phyloP scores from a whole-genome alignment of 2,329 filamentous ascomycete genomes.

The Arthroderma uncinatum region DNA sequence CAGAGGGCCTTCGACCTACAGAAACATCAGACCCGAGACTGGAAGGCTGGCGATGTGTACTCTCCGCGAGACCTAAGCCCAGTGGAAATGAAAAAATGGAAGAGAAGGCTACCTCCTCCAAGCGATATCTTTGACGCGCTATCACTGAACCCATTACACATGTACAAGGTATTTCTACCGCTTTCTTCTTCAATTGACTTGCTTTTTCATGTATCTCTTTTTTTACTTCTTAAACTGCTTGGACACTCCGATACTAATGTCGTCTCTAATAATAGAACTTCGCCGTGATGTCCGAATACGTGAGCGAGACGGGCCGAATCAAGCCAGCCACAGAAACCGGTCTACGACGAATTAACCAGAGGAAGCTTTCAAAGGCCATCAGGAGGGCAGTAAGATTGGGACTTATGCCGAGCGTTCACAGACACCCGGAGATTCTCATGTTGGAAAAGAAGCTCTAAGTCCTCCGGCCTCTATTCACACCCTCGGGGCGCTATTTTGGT shows the following conservation, averaged over 20 bases:
- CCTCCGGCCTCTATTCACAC: not conserved
- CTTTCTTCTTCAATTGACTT: not conserved
- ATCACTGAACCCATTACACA: constrained; percentile 65
- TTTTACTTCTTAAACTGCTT: not conserved
- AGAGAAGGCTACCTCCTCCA: constrained; percentile 42
- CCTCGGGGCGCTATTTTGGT: not conserved
- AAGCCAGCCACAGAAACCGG: constrained; percentile 64
- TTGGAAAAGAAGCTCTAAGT: constrained; percentile 1
- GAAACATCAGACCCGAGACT: constrained; percentile 49
- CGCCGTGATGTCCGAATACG: constrained; percentile 78
- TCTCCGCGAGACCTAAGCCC: constrained; percentile 75
- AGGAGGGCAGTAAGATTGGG: constrained; percentile 79
- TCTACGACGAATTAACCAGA: constrained; percentile 77
- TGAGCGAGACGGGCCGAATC: constrained; percentile 75
- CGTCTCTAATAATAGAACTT: constrained; percentile 57
- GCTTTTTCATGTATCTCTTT: no score
- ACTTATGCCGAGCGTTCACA: constrained; percentile 81
- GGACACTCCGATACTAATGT: not conserved
- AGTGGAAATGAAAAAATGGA: constrained; percentile 73
- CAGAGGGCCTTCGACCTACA: constrained; percentile 30
- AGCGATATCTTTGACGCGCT: constrained; percentile 69
- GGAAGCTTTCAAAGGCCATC: constrained; percentile 86
- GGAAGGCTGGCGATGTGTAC: constrained; percentile 73
- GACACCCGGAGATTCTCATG: constrained; percentile 67
- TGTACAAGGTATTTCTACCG: constrained; percentile 65